phyloP scores from a whole-genome alignment of 2,329 filamentous ascomycete genomes.

The Beauveria brongniartii region DNA sequence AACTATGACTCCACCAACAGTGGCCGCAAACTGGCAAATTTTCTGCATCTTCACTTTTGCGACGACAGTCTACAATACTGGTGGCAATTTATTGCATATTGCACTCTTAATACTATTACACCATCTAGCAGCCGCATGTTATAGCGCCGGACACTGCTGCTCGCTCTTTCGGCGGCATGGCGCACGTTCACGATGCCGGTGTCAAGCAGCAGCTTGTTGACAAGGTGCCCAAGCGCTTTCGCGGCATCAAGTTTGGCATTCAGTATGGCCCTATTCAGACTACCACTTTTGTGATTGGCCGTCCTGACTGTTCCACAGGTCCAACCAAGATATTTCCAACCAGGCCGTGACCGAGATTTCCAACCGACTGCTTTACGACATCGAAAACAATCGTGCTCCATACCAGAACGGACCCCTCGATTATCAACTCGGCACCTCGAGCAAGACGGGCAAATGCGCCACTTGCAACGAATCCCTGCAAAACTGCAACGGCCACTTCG shows the following conservation, averaged over 20 bases:
- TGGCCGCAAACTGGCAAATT: slow-evolving; percentile 5
- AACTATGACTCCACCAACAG: slow-evolving; percentile 8
- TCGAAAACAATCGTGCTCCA: slow-evolving; percentile 67
- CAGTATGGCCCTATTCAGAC: slow-evolving; percentile 34
- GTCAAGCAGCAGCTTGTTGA: slow-evolving; percentile 87
- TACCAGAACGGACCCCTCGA: slow-evolving; percentile 83
- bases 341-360: slow-evolving; percentile 92
- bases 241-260: slow-evolving; percentile 88
- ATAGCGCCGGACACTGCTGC: slow-evolving; percentile 6
- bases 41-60: slow-evolving; percentile 7
- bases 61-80: background rate
- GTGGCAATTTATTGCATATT: background rate
- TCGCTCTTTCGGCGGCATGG: slow-evolving; percentile 11
- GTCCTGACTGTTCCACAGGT: slow-evolving; percentile 40
- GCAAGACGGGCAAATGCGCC: slow-evolving; percentile 68
- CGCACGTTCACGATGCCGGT: slow-evolving; percentile 23
- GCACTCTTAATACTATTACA: background rate
- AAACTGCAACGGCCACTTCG: slow-evolving; percentile 91
- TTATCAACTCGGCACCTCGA: slow-evolving; percentile 78
- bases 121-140: background rate
- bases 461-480: slow-evolving; percentile 78
- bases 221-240: slow-evolving; percentile 82
- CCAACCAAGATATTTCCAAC: slow-evolving; percentile 88
- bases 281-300: background rate
- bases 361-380: slow-evolving; percentile 88